Base-by-base conservation (phyloP, 139 green algal species). In the Diplosphaera chodatii region DNA sequence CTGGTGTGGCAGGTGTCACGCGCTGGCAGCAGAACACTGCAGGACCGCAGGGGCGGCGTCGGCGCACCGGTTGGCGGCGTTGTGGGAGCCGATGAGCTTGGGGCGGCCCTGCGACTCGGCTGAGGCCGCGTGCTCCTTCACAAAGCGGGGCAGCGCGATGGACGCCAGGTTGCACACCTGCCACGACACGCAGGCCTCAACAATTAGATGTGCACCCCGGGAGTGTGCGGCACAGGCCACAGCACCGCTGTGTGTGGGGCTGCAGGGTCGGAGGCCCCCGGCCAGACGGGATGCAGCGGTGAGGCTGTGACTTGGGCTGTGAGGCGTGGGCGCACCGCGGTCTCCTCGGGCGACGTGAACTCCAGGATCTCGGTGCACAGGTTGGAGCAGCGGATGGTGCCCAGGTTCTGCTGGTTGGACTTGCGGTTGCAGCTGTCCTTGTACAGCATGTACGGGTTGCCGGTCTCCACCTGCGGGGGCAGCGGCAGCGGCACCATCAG, bases 401-500 rank as follows among this genome's bases (percentile, higher is more conserved):
- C 95, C 74, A 96, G 85, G 75, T 96, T 95, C 81, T 95, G 90
- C 88, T 98, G 94, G 84, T 98, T 98, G 80, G 81, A 90, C 85
- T 98, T 98, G 79, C 87, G 78, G 86, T 98, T 98, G 91, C 89
- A 96, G 18, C 77, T 74, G 79, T 98, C 95, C 90, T 99, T 99
- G 92, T 90, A 99, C 40, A 99, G 87, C 94, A 99, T 99, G 89
- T 97, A 99, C 15, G 95, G 95, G 85, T 97, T 98, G 75, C 95
- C 95, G 0, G 95, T 99, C 86, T 99, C 95, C 32, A 98, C 90
- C 71, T 86, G 74, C 31, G 32, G 30, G n/a, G n/a, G n/a, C n/a
- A n/a, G n/a, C n/a, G n/a, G n/a, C n/a, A 59, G 18, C 16, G 48
- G 48, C 18, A 27, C n/a, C n/a, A n/a, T n/a, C n/a, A n/a, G n/a